These are phyloP conservation scores for Geoglossum cookeanum DNA, from an alignment of 2,329 filamentous ascomycete species.

Conservation along the genomic window DNA sequence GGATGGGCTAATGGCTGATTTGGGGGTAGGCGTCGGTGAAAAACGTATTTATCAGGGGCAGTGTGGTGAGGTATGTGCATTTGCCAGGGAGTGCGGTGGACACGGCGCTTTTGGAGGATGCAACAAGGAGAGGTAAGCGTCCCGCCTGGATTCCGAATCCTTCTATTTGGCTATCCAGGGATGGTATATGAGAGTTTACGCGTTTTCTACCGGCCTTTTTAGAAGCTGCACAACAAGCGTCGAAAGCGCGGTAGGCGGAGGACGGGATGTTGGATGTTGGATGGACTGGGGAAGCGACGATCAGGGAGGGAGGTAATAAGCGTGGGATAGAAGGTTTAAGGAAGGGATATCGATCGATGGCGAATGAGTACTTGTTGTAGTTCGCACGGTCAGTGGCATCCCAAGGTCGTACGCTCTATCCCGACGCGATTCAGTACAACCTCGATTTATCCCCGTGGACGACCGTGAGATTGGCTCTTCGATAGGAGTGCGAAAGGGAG, in stretches of 20 bases:
- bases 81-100: slow-evolving; percentile 68
- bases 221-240: slow-evolving; percentile 5
- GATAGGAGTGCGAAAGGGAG: background rate
- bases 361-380: background rate
- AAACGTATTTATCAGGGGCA: slow-evolving; percentile 89
- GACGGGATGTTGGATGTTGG: background rate
- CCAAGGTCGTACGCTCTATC: too few species aligned
- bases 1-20: too few species aligned
- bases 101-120: slow-evolving; percentile 73
- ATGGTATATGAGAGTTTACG: too few species aligned
- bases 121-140: slow-evolving; percentile 57
- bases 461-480: background rate
- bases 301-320: background rate
- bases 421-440: too few species aligned
- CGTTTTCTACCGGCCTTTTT: background rate
- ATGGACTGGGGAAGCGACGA: background rate
- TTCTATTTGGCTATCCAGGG: background rate
- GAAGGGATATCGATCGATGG: background rate
- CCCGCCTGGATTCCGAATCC: background rate
- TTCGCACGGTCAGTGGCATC: too few species aligned
- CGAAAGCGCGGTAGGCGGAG: background rate
- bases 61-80: slow-evolving; percentile 83
- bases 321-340: background rate
- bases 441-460: too few species aligned
- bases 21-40: slow-evolving; percentile 51